Evolutionary conservation across 192 early-diverging fungal genomes (phyloP).

Genomic region (Linnemannia schmuckeri): DNA sequence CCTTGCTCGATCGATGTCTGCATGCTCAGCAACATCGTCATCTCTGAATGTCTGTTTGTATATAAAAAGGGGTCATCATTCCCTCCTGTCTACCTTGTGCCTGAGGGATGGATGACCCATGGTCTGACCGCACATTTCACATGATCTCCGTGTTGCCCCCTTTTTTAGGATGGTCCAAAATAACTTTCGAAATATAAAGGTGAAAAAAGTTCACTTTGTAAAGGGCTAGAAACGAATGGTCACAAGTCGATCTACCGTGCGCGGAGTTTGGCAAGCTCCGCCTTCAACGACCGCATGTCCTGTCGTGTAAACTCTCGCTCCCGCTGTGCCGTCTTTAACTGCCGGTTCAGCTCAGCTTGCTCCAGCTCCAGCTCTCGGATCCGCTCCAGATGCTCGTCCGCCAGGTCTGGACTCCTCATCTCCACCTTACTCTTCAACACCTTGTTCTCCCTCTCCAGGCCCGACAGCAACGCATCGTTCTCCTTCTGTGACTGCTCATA

Average conservation of each 20-base stretch:
- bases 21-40: too few relatives aligned
- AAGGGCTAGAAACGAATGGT: not conserved
- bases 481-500: conserved; percentile 47
- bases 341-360: conserved; percentile 12
- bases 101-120: too few relatives aligned
- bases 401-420: conserved; percentile 36
- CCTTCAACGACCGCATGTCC: conserved; percentile 42
- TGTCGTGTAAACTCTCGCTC: conserved; percentile 47
- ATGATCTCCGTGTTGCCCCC: too few relatives aligned
- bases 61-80: too few relatives aligned
- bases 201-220: too few relatives aligned
- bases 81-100: too few relatives aligned
- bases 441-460: conserved; percentile 41
- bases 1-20: too few relatives aligned
- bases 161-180: too few relatives aligned
- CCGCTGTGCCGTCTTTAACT: conserved; percentile 40
- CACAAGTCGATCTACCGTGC: not conserved
- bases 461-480: conserved; percentile 36
- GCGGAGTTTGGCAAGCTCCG: conserved; percentile 26
- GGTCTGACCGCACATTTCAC: too few relatives aligned
- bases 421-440: conserved; percentile 17
- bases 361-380: conserved; percentile 45
- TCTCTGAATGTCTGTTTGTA: too few relatives aligned
- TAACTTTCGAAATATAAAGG: too few relatives aligned
- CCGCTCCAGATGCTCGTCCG: conserved; percentile 40